Base-by-base conservation (phyloP, 352 stramenopile genomes). In the Saprolegnia diclina region DNA sequence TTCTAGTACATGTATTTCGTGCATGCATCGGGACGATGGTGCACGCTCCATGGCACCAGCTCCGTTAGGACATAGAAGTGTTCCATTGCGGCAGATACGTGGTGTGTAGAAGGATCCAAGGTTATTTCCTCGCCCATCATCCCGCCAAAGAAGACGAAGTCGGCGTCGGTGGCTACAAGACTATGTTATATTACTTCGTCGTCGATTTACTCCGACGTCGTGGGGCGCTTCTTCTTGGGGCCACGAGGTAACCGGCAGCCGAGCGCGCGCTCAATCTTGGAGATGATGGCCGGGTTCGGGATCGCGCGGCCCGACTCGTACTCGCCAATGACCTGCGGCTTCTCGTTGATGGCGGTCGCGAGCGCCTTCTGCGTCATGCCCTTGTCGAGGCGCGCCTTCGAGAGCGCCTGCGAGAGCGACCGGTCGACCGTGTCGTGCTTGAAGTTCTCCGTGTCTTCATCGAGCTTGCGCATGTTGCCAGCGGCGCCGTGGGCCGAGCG, bases 361-460 rank as follows among this genome's bases (percentile, higher is more conserved):
- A 99, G 81, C 67, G 98, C 87, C 76, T 99, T 99, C 85, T 99
- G 97, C 24, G 95, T 98, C 90, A 99, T 96, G 81, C 98, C 98
- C 80, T 99, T 99, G 18, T 91, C 95, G 66, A 86, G 94, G 18
- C 97, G 92, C 22, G 96, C 97, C 78, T 99, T 96, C 79, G 95
- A 90, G 26, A 99, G 91, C 18, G 94, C 91, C 77, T 98, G 83
- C 50, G 87, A 91, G 22, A 97, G 75, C 38, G 77, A 92, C 66
- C 84, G 85, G 74, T 96, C 88, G 54, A 95, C 89, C 1, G 78
- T 81, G 24, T 91, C 82, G 63, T 89, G 87, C 76, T 96, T 95
- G 71, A 97, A 96, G 65, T 82, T 88, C 65, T 97, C 91, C 64
- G 81, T 83, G 63, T 95, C 86, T 56, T 97, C 88, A 67, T 97